Evolutionary conservation across 2,329 filamentous ascomycete genomes (phyloP).

Genomic region (Podosphaera fusca): DNA sequence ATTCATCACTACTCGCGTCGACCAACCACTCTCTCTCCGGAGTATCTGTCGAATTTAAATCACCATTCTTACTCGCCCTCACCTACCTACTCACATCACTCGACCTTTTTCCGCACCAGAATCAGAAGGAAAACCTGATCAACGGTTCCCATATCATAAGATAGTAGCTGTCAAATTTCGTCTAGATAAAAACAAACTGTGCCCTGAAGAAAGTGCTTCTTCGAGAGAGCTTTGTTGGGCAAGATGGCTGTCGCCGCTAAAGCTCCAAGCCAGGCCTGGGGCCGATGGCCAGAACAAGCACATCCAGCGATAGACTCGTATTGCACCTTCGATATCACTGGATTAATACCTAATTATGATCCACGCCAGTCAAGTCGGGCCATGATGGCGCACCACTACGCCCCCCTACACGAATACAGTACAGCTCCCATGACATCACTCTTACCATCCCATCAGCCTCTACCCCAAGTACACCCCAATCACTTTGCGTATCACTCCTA

Average conservation of each 20-base stretch:
- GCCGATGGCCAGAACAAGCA: conserved; percentile 26
- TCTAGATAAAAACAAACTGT: neutral
- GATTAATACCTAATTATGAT: conserved; percentile 26
- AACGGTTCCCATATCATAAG: neutral
- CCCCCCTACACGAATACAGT: conserved; percentile 23
- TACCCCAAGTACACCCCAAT: conserved; percentile 13
- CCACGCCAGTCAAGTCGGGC: conserved; percentile 21
- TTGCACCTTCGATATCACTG: conserved; percentile 21
- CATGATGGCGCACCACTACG: conserved; percentile 24
- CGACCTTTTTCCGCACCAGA: neutral
- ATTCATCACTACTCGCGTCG: neutral
- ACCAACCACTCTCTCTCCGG: neutral
- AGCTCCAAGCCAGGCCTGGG: conserved; percentile 26
- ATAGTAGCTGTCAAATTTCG: neutral
- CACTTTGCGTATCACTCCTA: conserved; percentile 21
- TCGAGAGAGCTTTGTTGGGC: conserved; percentile 8
- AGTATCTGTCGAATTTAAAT: neutral
- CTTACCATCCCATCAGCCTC: conserved; percentile 14
- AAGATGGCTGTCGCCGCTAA: conserved; percentile 27
- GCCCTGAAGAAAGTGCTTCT: neutral
- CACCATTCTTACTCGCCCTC: neutral
- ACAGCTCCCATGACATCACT: conserved; percentile 22
- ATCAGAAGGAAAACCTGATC: neutral
- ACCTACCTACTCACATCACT: neutral
- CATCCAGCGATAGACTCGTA: conserved; percentile 9